Percentiles rank a stretch among this genome's conserved stretches.
Evolutionary conservation across 2,329 filamentous ascomycete genomes (phyloP).

Genomic region (Trichoderma guizhouense): DNA sequence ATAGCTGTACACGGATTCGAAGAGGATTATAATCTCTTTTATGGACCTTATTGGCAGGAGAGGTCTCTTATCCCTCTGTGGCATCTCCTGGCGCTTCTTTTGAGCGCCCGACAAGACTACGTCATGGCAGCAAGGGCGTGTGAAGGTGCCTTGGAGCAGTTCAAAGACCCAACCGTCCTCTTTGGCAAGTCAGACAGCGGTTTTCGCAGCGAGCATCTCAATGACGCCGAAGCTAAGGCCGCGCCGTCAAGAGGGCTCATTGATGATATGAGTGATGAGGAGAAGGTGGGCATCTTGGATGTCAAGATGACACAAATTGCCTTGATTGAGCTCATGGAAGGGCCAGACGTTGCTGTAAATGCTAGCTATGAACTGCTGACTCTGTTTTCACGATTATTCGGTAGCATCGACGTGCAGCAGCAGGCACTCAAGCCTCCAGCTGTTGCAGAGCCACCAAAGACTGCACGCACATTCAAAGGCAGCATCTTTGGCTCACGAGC

Average conservation of each 20-base stretch:
- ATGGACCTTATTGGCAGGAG: slow-evolving; percentile 59
- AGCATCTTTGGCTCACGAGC: slow-evolving; percentile 71
- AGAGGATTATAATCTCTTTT: slow-evolving; percentile 41
- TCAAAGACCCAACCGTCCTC: slow-evolving; percentile 66
- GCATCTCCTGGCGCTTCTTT: slow-evolving; percentile 82
- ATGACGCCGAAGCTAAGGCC: slow-evolving; percentile 44
- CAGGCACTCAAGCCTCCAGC: slow-evolving; percentile 40
- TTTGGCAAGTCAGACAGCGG: slow-evolving; percentile 59
- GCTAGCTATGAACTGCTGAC: slow-evolving; percentile 79
- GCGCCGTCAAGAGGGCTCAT: slow-evolving; percentile 50
- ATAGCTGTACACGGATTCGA: slow-evolving; percentile 53
- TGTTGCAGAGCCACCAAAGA: slow-evolving; percentile 60
- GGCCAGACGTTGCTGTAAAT: slow-evolving; percentile 81
- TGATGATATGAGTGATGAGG: slow-evolving; percentile 76
- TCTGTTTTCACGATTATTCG: slow-evolving; percentile 79
- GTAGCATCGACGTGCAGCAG: slow-evolving; percentile 42
- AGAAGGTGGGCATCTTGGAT: slow-evolving; percentile 86
- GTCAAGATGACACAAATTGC: slow-evolving; percentile 93
- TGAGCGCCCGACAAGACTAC: slow-evolving; percentile 85
- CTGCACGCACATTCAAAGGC: slow-evolving; percentile 65
- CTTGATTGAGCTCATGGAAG: slow-evolving; percentile 78
- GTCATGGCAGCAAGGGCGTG: slow-evolving; percentile 76
- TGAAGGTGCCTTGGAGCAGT: slow-evolving; percentile 88
- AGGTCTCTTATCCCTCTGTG: slow-evolving; percentile 72
- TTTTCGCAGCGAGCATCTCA: slow-evolving; percentile 66